A percentile compares a stretch with the other conserved stretches of the same genome.
These are phyloP conservation scores for Diaporthe sp. DNA, from an alignment of 2,329 filamentous ascomycete species.

Conservation along the genomic window DNA sequence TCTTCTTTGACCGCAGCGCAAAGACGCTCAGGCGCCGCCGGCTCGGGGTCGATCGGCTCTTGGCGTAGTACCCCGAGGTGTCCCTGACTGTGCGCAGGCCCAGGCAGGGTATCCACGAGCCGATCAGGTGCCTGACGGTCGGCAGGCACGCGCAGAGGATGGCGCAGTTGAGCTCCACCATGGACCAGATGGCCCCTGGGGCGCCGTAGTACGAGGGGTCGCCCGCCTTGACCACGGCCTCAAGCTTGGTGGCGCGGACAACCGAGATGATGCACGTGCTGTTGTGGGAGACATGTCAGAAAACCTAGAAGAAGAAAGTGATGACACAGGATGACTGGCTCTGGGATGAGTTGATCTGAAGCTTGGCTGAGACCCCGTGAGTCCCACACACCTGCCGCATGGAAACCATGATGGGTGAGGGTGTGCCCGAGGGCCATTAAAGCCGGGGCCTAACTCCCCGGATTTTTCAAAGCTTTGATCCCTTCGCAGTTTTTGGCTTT, in stretches of 20 bases:
- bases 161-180: conserved; percentile 56
- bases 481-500: neutral
- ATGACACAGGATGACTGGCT: neutral
- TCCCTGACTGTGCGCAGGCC: conserved; percentile 18
- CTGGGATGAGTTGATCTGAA: neutral
- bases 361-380: conserved; percentile 12
- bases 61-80: conserved; percentile 2
- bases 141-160: conserved; percentile 57
- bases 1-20: conserved; percentile 22
- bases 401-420: neutral
- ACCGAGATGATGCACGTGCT: conserved; percentile 51
- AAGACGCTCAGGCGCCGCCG: conserved; percentile 5
- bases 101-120: conserved; percentile 42
- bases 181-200: conserved; percentile 53
- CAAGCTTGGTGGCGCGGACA: conserved; percentile 52
- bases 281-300: conserved; percentile 4
- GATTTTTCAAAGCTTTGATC: neutral
- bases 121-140: conserved; percentile 52
- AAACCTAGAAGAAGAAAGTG: neutral
- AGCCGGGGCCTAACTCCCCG: neutral
- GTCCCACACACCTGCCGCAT: neutral
- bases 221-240: conserved; percentile 45
- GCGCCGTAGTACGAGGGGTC: conserved; percentile 53
- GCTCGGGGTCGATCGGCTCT: neutral
- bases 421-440: neutral